Evolutionary conservation across 257 asterid genomes (phyloP).

Genomic region (Gentiana straminea): DNA sequence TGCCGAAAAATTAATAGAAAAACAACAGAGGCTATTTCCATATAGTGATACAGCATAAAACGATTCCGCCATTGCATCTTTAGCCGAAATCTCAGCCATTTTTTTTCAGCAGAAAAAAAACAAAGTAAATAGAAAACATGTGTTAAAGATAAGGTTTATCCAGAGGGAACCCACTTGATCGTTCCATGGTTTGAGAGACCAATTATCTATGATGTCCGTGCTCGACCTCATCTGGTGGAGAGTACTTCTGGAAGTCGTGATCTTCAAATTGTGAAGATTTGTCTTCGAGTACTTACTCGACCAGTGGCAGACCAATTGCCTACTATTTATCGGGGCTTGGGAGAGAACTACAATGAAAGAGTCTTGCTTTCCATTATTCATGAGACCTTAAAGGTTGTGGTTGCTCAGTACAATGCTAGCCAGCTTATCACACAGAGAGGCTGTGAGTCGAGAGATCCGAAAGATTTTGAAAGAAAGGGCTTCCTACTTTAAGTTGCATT

Average conservation of each 20-base stretch:
- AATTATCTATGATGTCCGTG: conserved; percentile 80
- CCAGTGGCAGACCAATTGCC: conserved; percentile 81
- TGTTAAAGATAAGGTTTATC: too few relatives aligned
- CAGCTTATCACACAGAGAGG: conserved; percentile 96
- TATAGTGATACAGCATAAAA: too few relatives aligned
- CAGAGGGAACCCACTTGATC: conserved; percentile 92
- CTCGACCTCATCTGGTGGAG: conserved; percentile 87
- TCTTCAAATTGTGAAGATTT: conserved; percentile 92
- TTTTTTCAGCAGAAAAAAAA: too few relatives aligned
- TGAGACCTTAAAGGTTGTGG: conserved; percentile 84
- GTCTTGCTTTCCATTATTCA: conserved; percentile 84
- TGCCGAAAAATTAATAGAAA: too few relatives aligned
- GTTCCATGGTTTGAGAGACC: conserved; percentile 96
- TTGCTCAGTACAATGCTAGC: conserved; percentile 90
- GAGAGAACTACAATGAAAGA: conserved; percentile 80
- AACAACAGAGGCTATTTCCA: too few relatives aligned
- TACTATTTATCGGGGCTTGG: conserved; percentile 70
- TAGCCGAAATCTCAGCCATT: too few relatives aligned
- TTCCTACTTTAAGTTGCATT: too few relatives aligned
- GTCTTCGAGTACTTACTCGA: conserved; percentile 88
- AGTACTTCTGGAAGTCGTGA: conserved; percentile 96
- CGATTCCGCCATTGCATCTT: too few relatives aligned
- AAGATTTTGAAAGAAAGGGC: too few relatives aligned
- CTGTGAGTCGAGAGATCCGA: too few relatives aligned
- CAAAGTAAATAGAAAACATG: too few relatives aligned